Evolutionary conservation across 176 grass and related monocot genomes (phyloP).

Genomic region (Elymus sibiricus): DNA sequence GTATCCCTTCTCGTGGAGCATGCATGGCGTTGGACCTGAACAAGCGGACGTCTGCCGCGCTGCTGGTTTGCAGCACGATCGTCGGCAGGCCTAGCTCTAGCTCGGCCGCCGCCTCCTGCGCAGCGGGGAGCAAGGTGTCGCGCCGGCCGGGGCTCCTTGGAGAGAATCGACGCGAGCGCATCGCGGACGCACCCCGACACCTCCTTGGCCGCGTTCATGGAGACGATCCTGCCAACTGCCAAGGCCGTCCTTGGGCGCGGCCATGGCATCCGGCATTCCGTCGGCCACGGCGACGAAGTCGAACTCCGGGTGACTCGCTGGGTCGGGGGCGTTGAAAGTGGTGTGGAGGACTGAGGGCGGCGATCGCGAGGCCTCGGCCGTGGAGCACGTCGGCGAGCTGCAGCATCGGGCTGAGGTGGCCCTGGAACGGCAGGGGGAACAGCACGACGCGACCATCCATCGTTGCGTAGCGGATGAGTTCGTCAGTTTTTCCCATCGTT

Average conservation of each 20-base stretch:
- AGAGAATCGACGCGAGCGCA: background rate
- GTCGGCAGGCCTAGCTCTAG: background rate
- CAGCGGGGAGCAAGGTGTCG: background rate
- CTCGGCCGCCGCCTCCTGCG: background rate
- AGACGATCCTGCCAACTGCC: background rate
- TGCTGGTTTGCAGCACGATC: background rate
- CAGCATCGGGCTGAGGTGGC: slow-evolving; percentile 43
- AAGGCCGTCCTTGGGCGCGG: background rate
- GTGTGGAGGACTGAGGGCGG: slow-evolving; percentile 49
- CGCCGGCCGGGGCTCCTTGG: background rate
- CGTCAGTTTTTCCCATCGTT: no score
- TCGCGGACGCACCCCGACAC: background rate
- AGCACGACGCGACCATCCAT: background rate
- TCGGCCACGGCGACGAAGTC: slow-evolving; percentile 8
- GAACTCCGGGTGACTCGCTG: slow-evolving; percentile 6
- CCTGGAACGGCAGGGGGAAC: slow-evolving; percentile 45
- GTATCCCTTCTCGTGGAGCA: background rate
- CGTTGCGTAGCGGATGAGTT: no score
- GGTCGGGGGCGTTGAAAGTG: slow-evolving; percentile 14
- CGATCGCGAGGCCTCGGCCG: slow-evolving; percentile 20
- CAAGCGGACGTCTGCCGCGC: slow-evolving; percentile 6
- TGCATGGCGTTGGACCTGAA: background rate
- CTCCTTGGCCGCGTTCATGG: slow-evolving; percentile 39
- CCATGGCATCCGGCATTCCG: background rate
- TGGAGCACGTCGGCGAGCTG: slow-evolving; percentile 26